Conservation (phyloP, 192 early-diverging fungal species). For the Chytriomyces hyalinus region DNA sequence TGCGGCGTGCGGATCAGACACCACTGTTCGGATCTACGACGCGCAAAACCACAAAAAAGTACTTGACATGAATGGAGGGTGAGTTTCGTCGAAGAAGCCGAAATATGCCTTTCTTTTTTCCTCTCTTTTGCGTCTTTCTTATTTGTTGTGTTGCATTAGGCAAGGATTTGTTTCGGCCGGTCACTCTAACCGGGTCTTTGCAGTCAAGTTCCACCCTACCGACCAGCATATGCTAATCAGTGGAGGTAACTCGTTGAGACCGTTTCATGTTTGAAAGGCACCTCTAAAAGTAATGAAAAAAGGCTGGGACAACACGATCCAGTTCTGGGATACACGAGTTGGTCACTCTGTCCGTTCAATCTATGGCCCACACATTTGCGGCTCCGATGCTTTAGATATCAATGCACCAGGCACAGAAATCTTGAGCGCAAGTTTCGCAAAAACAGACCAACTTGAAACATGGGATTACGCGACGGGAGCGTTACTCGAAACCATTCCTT, state of each 20-base stretch:
- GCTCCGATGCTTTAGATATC: constrained; percentile 58
- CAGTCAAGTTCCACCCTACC: constrained; percentile 59
- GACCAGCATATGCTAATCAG: constrained; percentile 49
- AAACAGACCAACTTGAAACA: constrained; percentile 50
- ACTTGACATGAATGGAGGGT: constrained; percentile 39
- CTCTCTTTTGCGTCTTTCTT: not conserved
- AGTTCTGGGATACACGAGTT: constrained; percentile 60
- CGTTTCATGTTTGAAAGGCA: not conserved
- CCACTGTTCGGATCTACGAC: constrained; percentile 55
- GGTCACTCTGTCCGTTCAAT: constrained; percentile 52
- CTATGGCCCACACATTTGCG: constrained; percentile 64
- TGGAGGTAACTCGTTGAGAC: constrained; percentile 41
- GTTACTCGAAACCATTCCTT: constrained; percentile 49
- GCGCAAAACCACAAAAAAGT: constrained; percentile 27
- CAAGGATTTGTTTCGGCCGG: constrained; percentile 48
- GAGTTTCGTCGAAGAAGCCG: not conserved
- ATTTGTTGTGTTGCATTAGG: constrained; percentile 11
- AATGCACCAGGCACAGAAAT: constrained; percentile 40
- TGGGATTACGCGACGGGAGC: constrained; percentile 42
- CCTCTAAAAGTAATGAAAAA: not conserved
- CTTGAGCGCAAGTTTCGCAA: constrained; percentile 52
- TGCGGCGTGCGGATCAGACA: constrained; percentile 52
- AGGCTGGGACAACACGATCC: constrained; percentile 62
- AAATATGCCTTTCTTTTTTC: not conserved
- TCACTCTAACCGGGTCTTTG: constrained; percentile 61